phyloP scores from a whole-genome alignment of 2,329 filamentous ascomycete genomes.

The Sporothrix schenckii region DNA sequence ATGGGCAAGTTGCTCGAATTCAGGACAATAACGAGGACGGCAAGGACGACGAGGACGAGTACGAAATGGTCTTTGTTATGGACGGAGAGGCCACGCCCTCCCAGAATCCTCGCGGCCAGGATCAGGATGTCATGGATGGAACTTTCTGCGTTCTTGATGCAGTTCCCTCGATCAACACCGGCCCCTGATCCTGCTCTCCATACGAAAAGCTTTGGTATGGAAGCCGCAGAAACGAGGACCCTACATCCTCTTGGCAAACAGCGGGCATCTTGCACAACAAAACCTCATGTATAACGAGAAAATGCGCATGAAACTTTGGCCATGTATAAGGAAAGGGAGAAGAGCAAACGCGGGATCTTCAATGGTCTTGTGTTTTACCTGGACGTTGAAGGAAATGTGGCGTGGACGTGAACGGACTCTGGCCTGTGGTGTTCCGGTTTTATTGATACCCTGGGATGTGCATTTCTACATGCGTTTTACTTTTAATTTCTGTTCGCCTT shows the following conservation, averaged over 20 bases:
- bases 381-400: no score
- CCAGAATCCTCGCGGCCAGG: not conserved
- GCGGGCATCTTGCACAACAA: not conserved
- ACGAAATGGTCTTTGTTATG: not conserved
- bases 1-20: not conserved
- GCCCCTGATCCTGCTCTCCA: not conserved
- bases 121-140: not conserved
- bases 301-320: not conserved
- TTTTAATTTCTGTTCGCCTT: not conserved
- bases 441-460: not conserved
- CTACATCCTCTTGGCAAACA: not conserved
- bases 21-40: not conserved
- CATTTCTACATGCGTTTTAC: not conserved
- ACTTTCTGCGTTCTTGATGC: not conserved
- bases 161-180: not conserved
- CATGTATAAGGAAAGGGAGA: not conserved
- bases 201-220: constrained; percentile 1
- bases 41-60: not conserved
- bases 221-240: not conserved
- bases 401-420: no score
- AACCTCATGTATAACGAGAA: not conserved
- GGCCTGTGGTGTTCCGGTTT: not conserved
- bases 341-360: no score
- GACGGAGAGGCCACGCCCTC: not conserved
- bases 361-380: no score